Base-by-base conservation (phyloP, 306 rosid genomes). In the Fagus crenata region DNA sequence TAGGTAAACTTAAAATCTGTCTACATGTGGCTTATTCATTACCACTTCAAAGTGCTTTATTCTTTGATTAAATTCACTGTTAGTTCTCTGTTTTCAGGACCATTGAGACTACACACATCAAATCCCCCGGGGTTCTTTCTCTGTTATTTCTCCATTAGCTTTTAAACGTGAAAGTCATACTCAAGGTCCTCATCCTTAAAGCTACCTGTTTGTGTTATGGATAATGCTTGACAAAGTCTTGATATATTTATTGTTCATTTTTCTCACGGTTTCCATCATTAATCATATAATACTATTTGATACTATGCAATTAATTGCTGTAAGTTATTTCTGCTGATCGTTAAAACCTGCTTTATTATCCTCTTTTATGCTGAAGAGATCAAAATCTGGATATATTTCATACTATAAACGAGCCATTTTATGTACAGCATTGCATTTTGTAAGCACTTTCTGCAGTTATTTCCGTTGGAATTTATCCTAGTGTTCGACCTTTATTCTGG, bases 71-170 rank as follows among this genome's bases (percentile, higher is more conserved):
- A 53, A 37, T 61, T 72, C 49, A 15, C 9, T 60, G 72, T 73
- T 39, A 53, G 86, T 81, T 76, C 51, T 84, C 60, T 83, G 49
- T 86, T 81, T 75, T 85, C 98, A 90, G 93, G 86, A 76, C 78
- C 69, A 17, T 59, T 65, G 56, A 61, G 63, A 68, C 71, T 61
- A 59, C 71, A 84, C 65, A 40, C 72, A 74, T 69, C 82, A 76
- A 81, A 84, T 70, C 78, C 80, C 78, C 76, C 65, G 28, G 31
- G 64, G 2, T 68, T 76, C 58, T 53, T 78, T 73, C 73, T 39
- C 56, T 60, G 41, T 65, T 76, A 46, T 69, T 68, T 78, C 75
- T 74, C 54, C 63, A n/a, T 18, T 75, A 78, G 67, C 78, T 68
- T 75, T 75, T 71, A 51, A 75, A 76, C 60, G 80, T 68, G 77